Evolutionary conservation across 2,329 filamentous ascomycete genomes (phyloP), one percentile per base, ranked within the genome.

Genomic region (Ambrosiella xylebori): DNA sequence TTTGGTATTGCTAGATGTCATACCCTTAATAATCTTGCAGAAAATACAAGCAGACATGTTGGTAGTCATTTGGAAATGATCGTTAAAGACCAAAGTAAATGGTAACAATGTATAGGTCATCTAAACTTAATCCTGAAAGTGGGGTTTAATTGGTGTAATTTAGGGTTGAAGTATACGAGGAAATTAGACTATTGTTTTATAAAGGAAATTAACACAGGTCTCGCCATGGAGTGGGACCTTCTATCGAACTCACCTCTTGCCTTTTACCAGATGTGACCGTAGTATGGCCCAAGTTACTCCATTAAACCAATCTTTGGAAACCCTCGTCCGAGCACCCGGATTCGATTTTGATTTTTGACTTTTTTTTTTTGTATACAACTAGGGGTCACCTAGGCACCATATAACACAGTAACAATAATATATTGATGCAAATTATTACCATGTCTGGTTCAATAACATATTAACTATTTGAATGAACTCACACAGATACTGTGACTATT

Each of bases 11-110:
- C 12, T 15, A 49, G 15, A 15, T 11, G 37, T 49, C 66, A 61
- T 67, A 76, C 91, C 91, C 79, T 95, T 94, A 75, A 98, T 85
- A 69, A 98, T 97, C 71, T 88, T 95, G 79, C 93, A 98, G 76
- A 98, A 98, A 68, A 97, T 88, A 70, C 93, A 98, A 37, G 63
- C 52, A 11, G 52, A 54, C 47, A 62, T 64, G 65, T 66, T 57
- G 36, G 27, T 3, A 27, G 27, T 27, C 27, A 27, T 27, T 27
- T 27, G 27, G 27, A 27, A 27, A 27, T 27, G 27, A 27, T 27
- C 5, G 27, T 27, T 27, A 27, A 27, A 27, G 27, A 27, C 27
- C 4, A 3, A 27, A 27, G 27, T 27, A 27, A 27, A 27, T 5
- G 27, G 1, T 27, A 5, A 27, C 27, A 27, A 27, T 27, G 4